These are phyloP conservation scores for Heimioporus punctisporus DNA, from an alignment of 1,284 basidiomycete genomes.

Conservation along the genomic window DNA sequence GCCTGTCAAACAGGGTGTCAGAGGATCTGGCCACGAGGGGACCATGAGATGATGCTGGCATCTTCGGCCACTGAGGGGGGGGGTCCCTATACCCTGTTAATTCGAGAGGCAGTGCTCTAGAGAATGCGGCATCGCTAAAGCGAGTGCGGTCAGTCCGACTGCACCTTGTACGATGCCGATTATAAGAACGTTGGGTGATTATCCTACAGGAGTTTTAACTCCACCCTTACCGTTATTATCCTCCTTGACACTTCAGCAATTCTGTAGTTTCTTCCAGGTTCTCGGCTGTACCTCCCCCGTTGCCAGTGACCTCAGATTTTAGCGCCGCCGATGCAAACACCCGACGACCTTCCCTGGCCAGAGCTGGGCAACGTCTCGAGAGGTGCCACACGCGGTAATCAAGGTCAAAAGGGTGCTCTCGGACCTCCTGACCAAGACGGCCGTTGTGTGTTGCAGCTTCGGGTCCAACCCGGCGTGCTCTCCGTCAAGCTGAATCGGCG, in stretches of 20 bases:
- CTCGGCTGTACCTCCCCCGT: constrained; percentile 14
- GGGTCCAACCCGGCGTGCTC: constrained; percentile 79
- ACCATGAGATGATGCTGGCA: constrained; percentile 36
- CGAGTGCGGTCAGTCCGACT: constrained; percentile 19
- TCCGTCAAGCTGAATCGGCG: constrained; percentile 71
- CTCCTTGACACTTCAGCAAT: constrained; percentile 22
- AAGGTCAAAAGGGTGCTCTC: constrained; percentile 78
- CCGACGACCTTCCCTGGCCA: constrained; percentile 83
- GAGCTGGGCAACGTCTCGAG: constrained; percentile 82
- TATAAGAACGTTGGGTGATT: constrained; percentile 36
- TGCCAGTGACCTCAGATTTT: constrained; percentile 4
- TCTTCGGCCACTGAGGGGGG: constrained; percentile 26
- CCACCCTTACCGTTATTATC: constrained; percentile 33
- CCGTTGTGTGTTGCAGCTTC: constrained; percentile 68
- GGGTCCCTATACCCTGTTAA: constrained; percentile 31
- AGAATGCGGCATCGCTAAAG: constrained; percentile 40
- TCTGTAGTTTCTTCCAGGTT: constrained; percentile 14
- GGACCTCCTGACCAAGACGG: constrained; percentile 70
- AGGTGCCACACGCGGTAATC: constrained; percentile 80
- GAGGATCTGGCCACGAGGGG: constrained; percentile 27
- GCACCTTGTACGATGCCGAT: constrained; percentile 34
- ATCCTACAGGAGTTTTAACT: constrained; percentile 39
- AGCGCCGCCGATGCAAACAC: constrained; percentile 52
- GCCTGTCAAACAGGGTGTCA: constrained; percentile 35
- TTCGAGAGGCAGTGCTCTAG: constrained; percentile 30